Evolutionary conservation across 495 filamentous ascomycete species (phyloP).

Genomic region (Aspergillus panamensis): DNA sequence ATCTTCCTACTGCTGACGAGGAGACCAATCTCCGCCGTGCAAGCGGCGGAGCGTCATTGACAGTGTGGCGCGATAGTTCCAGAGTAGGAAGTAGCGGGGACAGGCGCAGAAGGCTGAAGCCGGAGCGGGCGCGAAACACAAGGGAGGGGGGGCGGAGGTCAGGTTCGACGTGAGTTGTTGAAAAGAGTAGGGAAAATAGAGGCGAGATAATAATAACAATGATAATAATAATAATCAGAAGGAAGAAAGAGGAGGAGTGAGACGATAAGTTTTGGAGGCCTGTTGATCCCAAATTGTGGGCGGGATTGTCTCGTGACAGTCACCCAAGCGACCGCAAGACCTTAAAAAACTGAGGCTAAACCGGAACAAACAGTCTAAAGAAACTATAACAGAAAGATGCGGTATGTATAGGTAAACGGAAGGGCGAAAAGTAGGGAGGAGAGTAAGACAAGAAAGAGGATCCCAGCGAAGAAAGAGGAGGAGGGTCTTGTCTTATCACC

Average conservation of each 20-base stretch:
- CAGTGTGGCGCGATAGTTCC: slow-evolving; percentile 26
- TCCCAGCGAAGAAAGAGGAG: neutral
- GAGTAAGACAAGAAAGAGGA: neutral
- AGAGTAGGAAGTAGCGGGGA: slow-evolving; percentile 12
- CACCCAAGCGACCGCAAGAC: slow-evolving; percentile 17
- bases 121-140: neutral
- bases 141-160: neutral
- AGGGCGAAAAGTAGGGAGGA: neutral
- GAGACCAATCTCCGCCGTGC: slow-evolving; percentile 49
- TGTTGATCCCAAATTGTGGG: neutral
- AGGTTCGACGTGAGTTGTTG: neutral
- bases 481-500: slow-evolving; percentile 7
- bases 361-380: neutral
- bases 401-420: neutral
- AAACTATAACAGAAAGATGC: neutral
- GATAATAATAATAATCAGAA: neutral
- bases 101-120: neutral
- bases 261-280: neutral
- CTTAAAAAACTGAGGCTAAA: neutral
- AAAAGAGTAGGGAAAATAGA: neutral
- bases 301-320: slow-evolving; percentile 23
- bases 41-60: slow-evolving; percentile 31
- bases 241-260: neutral
- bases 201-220: neutral
- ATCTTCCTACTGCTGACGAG: slow-evolving; percentile 19